Evolutionary conservation across 1,284 basidiomycete species (phyloP).

Genomic region (Meira miltonrushii): DNA sequence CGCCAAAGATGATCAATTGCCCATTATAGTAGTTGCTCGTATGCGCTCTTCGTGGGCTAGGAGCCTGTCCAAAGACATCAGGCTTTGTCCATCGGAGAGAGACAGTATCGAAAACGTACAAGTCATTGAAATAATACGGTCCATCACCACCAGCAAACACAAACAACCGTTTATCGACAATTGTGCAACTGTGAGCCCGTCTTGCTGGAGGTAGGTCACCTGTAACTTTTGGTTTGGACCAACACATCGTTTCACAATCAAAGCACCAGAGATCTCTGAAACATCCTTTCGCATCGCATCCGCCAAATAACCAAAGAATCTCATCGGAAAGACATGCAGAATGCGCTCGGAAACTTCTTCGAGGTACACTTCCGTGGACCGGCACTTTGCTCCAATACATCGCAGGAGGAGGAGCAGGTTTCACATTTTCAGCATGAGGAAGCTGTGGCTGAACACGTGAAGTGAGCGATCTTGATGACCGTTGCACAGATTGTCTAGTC

Average conservation of each 20-base stretch:
- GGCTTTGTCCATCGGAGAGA: slow-evolving; percentile 31
- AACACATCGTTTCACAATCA: slow-evolving; percentile 84
- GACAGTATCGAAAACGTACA: slow-evolving; percentile 74
- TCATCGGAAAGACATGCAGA: slow-evolving; percentile 76
- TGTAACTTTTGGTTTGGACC: slow-evolving; percentile 69
- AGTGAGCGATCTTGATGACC: not conserved
- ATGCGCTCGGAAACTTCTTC: slow-evolving; percentile 73
- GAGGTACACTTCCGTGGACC: slow-evolving; percentile 69
- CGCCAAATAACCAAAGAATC: slow-evolving; percentile 79
- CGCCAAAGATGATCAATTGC: slow-evolving; percentile 80
- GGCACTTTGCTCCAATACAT: slow-evolving; percentile 86
- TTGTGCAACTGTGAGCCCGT: slow-evolving; percentile 79
- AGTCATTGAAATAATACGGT: slow-evolving; percentile 59
- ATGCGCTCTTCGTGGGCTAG: slow-evolving; percentile 72
- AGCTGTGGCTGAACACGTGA: slow-evolving; percentile 20
- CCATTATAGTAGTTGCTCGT: slow-evolving; percentile 71
- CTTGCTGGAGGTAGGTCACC: slow-evolving; percentile 75
- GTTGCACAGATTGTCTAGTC: too few relatives aligned
- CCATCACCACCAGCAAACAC: slow-evolving; percentile 83
- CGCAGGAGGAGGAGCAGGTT: slow-evolving; percentile 38
- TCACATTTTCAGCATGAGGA: slow-evolving; percentile 27
- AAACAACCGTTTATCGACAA: slow-evolving; percentile 70
- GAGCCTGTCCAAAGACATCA: slow-evolving; percentile 53
- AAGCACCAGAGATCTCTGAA: slow-evolving; percentile 77
- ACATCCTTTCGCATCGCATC: slow-evolving; percentile 73